Conservation (phyloP, 768 basidiomycete genomes). For the Psilocybe tampanensis region DNA sequence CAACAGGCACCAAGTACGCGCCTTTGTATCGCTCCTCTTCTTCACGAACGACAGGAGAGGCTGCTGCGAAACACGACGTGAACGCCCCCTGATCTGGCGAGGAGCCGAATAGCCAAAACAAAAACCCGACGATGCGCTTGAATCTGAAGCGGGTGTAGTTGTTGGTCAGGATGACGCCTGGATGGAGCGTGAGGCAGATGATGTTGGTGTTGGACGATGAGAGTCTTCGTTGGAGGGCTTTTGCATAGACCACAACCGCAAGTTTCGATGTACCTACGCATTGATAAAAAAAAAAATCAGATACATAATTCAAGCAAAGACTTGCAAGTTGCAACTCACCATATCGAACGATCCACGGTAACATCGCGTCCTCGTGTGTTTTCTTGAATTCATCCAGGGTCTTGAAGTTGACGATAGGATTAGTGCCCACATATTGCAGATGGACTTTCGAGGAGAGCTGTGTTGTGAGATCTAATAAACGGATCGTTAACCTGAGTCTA, state of each 20-base stretch:
- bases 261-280: slow-evolving; percentile 18
- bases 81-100: slow-evolving; percentile 38
- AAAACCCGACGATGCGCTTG: slow-evolving; percentile 17
- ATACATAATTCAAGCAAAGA: not conserved
- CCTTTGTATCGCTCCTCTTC: slow-evolving; percentile 39
- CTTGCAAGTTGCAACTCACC: not conserved
- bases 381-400: slow-evolving; percentile 14
- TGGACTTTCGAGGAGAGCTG: slow-evolving; percentile 12
- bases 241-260: slow-evolving; percentile 17
- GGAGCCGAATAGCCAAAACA: slow-evolving; percentile 20
- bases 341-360: slow-evolving; percentile 17
- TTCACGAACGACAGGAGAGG: slow-evolving; percentile 33
- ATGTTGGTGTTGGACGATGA: slow-evolving; percentile 30
- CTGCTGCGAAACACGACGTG: slow-evolving; percentile 40
- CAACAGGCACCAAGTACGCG: slow-evolving; percentile 38
- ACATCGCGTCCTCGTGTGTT: slow-evolving; percentile 5
- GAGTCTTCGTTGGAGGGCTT: slow-evolving; percentile 15
- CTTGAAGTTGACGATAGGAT: slow-evolving; percentile 10
- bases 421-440: not conserved
- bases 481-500: not conserved
- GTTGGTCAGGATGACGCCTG: slow-evolving; percentile 40
- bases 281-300: not conserved
- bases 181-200: slow-evolving; percentile 39
- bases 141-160: slow-evolving; percentile 16
- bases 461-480: too few relatives aligned